Conservation (phyloP, 169 alveolate species). For the Theileria sp. region DNA sequence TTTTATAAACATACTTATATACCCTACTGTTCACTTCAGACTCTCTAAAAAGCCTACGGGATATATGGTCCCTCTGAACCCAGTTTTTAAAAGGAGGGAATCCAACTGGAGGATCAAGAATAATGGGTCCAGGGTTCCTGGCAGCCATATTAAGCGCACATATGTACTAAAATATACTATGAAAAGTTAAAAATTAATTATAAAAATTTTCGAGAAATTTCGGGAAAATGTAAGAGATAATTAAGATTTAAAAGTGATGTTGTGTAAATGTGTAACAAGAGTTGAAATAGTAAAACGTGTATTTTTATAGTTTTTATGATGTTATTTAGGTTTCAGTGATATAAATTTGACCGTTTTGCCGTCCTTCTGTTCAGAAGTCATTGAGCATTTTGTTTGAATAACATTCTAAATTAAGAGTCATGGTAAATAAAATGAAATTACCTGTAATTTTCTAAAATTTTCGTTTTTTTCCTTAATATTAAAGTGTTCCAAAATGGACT, state of each 20-base stretch:
- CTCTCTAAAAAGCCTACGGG: slow-evolving; percentile 77
- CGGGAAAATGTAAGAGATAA: too few species aligned
- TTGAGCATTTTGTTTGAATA: slow-evolving; percentile 46
- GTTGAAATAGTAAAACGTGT: neutral
- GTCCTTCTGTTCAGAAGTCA: slow-evolving; percentile 48
- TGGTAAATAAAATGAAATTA: neutral
- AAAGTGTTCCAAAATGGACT: slow-evolving; percentile 58
- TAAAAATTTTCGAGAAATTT: neutral
- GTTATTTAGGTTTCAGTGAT: slow-evolving; percentile 35
- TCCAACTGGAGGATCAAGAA: slow-evolving; percentile 80
- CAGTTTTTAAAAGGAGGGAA: slow-evolving; percentile 80
- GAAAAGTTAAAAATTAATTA: neutral
- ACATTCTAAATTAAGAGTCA: neutral
- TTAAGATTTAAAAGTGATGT: slow-evolving; percentile 5
- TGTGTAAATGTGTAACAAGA: slow-evolving; percentile 1
- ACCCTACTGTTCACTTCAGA: slow-evolving; percentile 81
- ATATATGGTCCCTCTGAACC: slow-evolving; percentile 71
- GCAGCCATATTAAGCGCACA: slow-evolving; percentile 74
- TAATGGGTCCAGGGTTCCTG: slow-evolving; percentile 80
- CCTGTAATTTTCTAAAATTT: slow-evolving; percentile 50
- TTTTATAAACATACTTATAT: slow-evolving; percentile 74
- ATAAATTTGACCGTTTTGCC: slow-evolving; percentile 49
- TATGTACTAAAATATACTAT: neutral
- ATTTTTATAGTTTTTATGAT: neutral
- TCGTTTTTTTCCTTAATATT: slow-evolving; percentile 62